Percentiles rank a stretch among this genome's conserved stretches.
These are phyloP conservation scores for Pseudogymnoascus sp. DNA, from an alignment of 2,329 filamentous ascomycete genomes.

Conservation along the genomic window DNA sequence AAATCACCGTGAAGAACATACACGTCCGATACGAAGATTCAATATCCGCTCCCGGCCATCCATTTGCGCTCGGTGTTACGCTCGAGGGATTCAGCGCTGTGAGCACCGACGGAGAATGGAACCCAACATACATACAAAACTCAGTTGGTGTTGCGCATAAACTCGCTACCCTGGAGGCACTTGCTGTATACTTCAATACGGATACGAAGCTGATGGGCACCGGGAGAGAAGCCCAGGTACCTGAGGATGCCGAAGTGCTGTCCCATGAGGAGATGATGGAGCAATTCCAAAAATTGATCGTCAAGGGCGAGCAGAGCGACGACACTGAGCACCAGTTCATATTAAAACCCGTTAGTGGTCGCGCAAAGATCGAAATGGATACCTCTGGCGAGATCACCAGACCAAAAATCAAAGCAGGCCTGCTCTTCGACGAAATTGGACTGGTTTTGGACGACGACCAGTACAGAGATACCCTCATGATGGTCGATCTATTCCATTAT, in stretches of 20 bases:
- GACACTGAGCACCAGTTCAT: conserved; percentile 67
- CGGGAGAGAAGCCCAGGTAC: conserved; percentile 60
- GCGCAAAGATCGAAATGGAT: conserved; percentile 89
- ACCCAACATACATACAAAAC: conserved; percentile 90
- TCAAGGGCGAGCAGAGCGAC: conserved; percentile 52
- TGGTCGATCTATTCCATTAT: conserved; percentile 97
- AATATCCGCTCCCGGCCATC: conserved; percentile 87
- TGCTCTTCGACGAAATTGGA: conserved; percentile 95
- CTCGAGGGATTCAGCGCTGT: conserved; percentile 95
- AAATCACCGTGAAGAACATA: conserved; percentile 96
- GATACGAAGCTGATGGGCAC: conserved; percentile 77
- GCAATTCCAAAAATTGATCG: conserved; percentile 71
- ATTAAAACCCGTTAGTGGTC: conserved; percentile 87
- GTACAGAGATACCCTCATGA: conserved; percentile 94
- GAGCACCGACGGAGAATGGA: conserved; percentile 92
- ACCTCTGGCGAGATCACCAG: conserved; percentile 74
- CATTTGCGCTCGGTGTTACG: conserved; percentile 86
- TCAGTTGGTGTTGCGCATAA: conserved; percentile 81
- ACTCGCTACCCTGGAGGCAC: conserved; percentile 76
- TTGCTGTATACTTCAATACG: conserved; percentile 98
- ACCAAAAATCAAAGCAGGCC: conserved; percentile 80
- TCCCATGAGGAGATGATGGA: conserved; percentile 69
- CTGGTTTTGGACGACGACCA: conserved; percentile 97
- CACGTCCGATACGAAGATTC: conserved; percentile 98
- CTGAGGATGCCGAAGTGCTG: conserved; percentile 49